Evolutionary conservation across 257 asterid genomes (phyloP), one percentile per base, ranked within the genome.

Genomic region (Solanum commersonii): DNA sequence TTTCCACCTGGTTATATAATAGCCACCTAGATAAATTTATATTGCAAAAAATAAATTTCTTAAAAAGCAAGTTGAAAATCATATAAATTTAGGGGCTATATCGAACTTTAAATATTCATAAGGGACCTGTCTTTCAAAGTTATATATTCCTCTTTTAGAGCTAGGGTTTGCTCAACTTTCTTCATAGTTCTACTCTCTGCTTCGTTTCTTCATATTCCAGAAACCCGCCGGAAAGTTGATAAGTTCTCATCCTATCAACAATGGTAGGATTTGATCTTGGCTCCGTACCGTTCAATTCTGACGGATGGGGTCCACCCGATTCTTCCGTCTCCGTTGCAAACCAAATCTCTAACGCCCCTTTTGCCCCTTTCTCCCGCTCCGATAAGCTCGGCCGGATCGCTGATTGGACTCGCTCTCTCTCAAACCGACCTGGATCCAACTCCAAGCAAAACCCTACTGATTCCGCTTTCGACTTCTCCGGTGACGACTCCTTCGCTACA

Each of bases 301-400:
- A 96, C 52, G 99, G 99, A 0, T 97, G 99, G 99, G 99, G 99
- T 10, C 99, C 99, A 3, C 98, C 94, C 22, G 99, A 96, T 5
- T 87, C 96, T 83, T 27, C 90, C 0, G 88, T 93, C 65, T 67
- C 95, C 42, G 91, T 87, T 25, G 89, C 94, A 13, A 93, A 90
- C 88, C 94, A 93, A 40, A 94, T 94, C 12, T 89, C 96, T 31
- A 94, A 96, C 85, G 98, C 94, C 5, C 99, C 99, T 2, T 97
- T 96, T 83, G 99, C 98, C n/a, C 99, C 99, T 1, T 97, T 97
- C 89, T 97, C 99, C 88, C 95, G 99, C 88, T 94, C 99, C 46
- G 99, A 97, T 23, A 97, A 92, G 87, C 90, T 97, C 0, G 99
- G 99, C 5, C 93, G 99, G 2, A 96, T 97, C 46, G 99, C 99